Evolutionary conservation across 495 filamentous ascomycete species (phyloP).

Genomic region (Pseudomonodictys pantanalensis): DNA sequence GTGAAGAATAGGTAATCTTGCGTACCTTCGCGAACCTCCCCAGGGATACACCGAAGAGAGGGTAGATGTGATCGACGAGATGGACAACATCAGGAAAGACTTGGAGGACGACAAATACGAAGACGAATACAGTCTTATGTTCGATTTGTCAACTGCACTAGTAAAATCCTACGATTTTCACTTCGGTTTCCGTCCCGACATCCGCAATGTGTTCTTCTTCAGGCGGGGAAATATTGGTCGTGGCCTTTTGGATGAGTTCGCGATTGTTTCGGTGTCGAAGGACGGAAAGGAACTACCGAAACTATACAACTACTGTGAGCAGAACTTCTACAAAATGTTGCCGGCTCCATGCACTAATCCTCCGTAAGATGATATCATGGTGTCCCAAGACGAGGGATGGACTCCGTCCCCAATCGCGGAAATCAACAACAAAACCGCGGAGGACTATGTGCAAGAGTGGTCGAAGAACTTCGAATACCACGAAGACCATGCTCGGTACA

Average conservation of each 20-base stretch:
- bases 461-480: conserved; percentile 39
- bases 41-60: conserved; percentile 47
- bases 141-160: conserved; percentile 43
- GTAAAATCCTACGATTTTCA: conserved; percentile 49
- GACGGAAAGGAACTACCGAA: conserved; percentile 29
- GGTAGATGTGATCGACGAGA: conserved; percentile 46
- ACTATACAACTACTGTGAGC: conserved; percentile 28
- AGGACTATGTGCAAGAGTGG: conserved; percentile 37
- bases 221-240: conserved; percentile 15
- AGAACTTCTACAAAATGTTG: neutral
- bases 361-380: conserved; percentile 23
- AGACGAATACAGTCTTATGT: conserved; percentile 46
- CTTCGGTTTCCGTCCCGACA: conserved; percentile 41
- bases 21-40: conserved; percentile 46
- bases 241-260: conserved; percentile 20
- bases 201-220: conserved; percentile 23
- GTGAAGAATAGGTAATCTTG: conserved; percentile 27
- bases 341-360: neutral
- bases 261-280: conserved; percentile 26
- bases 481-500: conserved; percentile 51
- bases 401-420: conserved; percentile 13
- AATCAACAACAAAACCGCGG: conserved; percentile 45
- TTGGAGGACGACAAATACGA: conserved; percentile 43
- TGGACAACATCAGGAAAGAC: conserved; percentile 40
- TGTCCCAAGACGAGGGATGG: conserved; percentile 17